Conservation (phyloP, 2,329 filamentous ascomycete genomes). For the Ramularia endophylla region DNA sequence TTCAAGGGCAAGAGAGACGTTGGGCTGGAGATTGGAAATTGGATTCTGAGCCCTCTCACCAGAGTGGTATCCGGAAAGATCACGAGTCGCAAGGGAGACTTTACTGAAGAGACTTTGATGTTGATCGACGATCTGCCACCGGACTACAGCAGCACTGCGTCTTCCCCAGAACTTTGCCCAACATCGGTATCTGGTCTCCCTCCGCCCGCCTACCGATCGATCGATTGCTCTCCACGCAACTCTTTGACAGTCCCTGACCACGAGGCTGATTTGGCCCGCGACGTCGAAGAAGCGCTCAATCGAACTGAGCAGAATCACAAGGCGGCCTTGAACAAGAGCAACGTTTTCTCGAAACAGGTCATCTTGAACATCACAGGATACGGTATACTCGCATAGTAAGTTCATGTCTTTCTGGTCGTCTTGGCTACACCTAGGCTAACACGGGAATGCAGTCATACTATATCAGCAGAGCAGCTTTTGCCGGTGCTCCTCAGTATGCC, state of each 20-base stretch:
- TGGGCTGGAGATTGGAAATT: constrained; percentile 70
- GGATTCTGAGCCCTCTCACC: constrained; percentile 45
- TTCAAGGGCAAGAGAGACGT: constrained; percentile 71
- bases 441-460: constrained; percentile 68
- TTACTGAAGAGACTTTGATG: constrained; percentile 54
- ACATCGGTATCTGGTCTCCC: constrained; percentile 22
- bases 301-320: constrained; percentile 24
- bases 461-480: constrained; percentile 90
- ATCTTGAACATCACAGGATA: constrained; percentile 84
- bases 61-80: constrained; percentile 21
- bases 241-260: constrained; percentile 10
- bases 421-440: constrained; percentile 2
- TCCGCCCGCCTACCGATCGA: constrained; percentile 29
- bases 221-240: constrained; percentile 25
- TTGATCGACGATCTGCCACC: constrained; percentile 62
- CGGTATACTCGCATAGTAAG: constrained; percentile 91
- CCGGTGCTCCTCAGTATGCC: constrained; percentile 82
- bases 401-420: constrained; percentile 25
- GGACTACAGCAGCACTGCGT: constrained; percentile 58
- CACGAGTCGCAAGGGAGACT: constrained; percentile 37
- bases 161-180: constrained; percentile 44
- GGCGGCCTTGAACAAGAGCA: constrained; percentile 36
- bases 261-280: constrained; percentile 17
- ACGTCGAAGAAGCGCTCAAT: constrained; percentile 20
- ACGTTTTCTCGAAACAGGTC: constrained; percentile 77